Evolutionary conservation across 139 green algal genomes (phyloP).

Genomic region (Chlamydomonas urium): DNA sequence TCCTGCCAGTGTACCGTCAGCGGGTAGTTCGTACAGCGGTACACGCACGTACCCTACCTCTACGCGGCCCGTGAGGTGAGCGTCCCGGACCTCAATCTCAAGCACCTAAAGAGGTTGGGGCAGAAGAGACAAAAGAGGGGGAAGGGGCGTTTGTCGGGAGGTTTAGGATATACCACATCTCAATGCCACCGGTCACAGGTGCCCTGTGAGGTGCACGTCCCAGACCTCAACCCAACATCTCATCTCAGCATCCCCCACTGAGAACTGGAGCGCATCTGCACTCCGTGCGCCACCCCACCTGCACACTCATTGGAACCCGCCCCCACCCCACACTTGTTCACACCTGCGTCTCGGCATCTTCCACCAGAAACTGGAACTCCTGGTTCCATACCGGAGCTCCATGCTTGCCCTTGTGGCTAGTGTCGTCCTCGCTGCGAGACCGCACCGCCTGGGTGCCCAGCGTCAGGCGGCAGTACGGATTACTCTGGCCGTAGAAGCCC

Average conservation of each 20-base stretch:
- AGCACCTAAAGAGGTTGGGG: too few relatives aligned
- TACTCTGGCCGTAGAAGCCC: conserved; percentile 86
- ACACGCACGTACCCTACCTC: conserved; percentile 67
- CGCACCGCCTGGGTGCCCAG: conserved; percentile 72
- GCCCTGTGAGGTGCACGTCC: conserved; percentile 80
- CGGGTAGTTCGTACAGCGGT: conserved; percentile 36
- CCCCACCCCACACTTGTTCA: background rate
- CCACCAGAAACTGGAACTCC: conserved; percentile 90
- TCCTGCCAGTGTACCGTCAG: conserved; percentile 45
- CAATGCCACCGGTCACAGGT: too few relatives aligned
- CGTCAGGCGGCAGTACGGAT: conserved; percentile 83
- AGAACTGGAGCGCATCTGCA: background rate
- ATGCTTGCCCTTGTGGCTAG: conserved; percentile 61
- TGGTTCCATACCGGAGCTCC: conserved; percentile 87
- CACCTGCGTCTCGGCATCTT: conserved; percentile 69
- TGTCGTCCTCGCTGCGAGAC: conserved; percentile 73
- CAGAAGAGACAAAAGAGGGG: too few relatives aligned
- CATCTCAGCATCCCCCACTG: conserved; percentile 20
- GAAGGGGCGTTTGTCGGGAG: too few relatives aligned
- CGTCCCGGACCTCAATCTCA: conserved; percentile 80
- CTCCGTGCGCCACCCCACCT: background rate
- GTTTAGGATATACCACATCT: too few relatives aligned
- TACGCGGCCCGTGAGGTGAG: conserved; percentile 72
- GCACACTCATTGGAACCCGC: background rate
- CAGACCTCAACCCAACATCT: conserved; percentile 70